These are phyloP conservation scores for Lentinula sp. DNA, from an alignment of 768 basidiomycete species.

Conservation along the genomic window DNA sequence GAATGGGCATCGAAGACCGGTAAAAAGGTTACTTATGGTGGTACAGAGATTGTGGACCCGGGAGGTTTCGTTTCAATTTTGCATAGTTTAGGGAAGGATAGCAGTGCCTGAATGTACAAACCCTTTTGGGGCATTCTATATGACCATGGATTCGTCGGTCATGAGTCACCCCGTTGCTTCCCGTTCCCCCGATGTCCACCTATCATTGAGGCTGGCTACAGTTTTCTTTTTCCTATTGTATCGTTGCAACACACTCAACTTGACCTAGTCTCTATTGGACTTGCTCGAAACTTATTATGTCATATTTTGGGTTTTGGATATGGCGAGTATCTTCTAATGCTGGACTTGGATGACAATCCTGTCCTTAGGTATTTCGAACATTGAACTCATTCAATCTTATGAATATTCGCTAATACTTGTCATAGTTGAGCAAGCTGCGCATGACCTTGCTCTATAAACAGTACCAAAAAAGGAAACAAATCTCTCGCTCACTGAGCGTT, in stretches of 20 bases:
- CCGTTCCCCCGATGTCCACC: background rate
- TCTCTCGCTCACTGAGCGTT: background rate
- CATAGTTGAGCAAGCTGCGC: background rate
- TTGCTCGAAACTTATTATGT: no score
- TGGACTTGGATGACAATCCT: background rate
- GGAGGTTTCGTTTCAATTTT: conserved; percentile 74
- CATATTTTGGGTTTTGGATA: background rate
- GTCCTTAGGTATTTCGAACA: background rate
- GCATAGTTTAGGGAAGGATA: conserved; percentile 53
- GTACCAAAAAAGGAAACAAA: background rate
- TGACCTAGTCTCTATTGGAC: background rate
- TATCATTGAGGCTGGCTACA: background rate
- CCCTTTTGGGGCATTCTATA: background rate
- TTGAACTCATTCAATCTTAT: background rate
- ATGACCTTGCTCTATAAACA: background rate
- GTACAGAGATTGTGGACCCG: conserved; percentile 92
- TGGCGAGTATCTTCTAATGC: background rate
- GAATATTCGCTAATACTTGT: background rate
- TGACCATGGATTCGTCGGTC: background rate
- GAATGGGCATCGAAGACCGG: conserved; percentile 87
- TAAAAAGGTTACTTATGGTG: conserved; percentile 88
- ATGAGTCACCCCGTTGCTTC: background rate
- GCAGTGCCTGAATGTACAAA: conserved; percentile 8
- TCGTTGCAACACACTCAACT: background rate
- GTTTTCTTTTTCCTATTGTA: background rate